phyloP scores from a whole-genome alignment of 495 filamentous ascomycete genomes.

The Darksidea phi region DNA sequence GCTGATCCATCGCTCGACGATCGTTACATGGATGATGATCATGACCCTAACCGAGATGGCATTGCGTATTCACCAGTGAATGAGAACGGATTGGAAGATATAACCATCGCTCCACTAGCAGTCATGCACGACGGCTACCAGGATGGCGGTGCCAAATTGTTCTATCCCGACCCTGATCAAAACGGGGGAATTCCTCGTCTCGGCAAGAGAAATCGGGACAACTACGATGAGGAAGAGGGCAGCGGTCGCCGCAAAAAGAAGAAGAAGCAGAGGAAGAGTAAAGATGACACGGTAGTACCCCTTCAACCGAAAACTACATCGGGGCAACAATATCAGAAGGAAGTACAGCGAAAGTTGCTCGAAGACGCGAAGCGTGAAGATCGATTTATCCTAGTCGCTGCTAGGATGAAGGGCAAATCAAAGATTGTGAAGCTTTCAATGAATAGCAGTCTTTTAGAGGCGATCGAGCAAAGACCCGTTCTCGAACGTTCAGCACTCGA shows the following conservation, averaged over 20 bases:
- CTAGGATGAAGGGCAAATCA: constrained; percentile 39
- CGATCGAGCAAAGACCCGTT: constrained; percentile 4
- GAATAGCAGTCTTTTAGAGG: constrained; percentile 18
- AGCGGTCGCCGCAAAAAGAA: constrained; percentile 27
- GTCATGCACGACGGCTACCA: constrained; percentile 37
- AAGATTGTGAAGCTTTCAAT: constrained; percentile 41
- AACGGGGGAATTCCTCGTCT: constrained; percentile 26
- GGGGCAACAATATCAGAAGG: constrained; percentile 42
- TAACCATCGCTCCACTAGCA: constrained; percentile 37
- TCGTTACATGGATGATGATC: constrained; percentile 33
- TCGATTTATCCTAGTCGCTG: constrained; percentile 41
- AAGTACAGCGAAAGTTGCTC: constrained; percentile 41
- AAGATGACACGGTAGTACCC: constrained; percentile 27
- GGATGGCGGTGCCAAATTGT: constrained; percentile 10
- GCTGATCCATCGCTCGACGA: constrained; percentile 46
- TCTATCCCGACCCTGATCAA: constrained; percentile 28
- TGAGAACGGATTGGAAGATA: constrained; percentile 8
- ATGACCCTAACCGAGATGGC: constrained; percentile 18
- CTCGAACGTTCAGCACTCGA: constrained; percentile 1
- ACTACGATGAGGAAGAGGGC: constrained; percentile 33
- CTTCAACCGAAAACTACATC: constrained; percentile 37
- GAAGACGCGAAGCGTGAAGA: constrained; percentile 44
- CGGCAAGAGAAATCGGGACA: constrained; percentile 29
- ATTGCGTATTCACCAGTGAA: constrained; percentile 32
- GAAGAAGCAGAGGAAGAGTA: constrained; percentile 33